Evolutionary conservation across 2,329 filamentous ascomycete genomes (phyloP), one percentile per base, ranked within the genome.

Genomic region (Penicillium sp.): DNA sequence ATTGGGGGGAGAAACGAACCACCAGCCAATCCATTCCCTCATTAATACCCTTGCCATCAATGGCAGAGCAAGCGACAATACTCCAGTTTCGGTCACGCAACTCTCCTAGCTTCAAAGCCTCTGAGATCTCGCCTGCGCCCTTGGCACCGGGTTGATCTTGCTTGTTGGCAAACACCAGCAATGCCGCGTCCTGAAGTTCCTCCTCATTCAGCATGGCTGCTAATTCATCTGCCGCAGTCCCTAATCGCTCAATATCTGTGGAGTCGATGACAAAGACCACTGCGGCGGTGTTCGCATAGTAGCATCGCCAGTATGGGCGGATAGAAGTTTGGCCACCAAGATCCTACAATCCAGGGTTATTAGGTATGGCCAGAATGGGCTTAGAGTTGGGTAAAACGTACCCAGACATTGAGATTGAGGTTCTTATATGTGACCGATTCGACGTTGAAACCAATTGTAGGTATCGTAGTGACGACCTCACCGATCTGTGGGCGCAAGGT

Each of bases 1-100:
- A 61, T 43, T 29, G 37, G 42, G 26, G n/a, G 45, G 42, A 16
- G 37, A 47, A 53, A 81, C 81, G 77, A 77, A 93, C 90, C 81
- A 95, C 92, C 72, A 99, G 81, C 94, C 94, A 99, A 76, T 99
- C 94, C 94, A 99, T 99, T 58, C 94, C 94, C 77, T 99, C 94
- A 61, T 88, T 90, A 43, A 99, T 90, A 73, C 94, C 94, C 69
- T 89, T 89, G 42, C 94, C 94, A 72, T 97, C 94, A 55, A 99
- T 93, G 14, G 94, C 94, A 64, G 90, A 96, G 76, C 94, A 99
- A 22, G 92, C 93, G 73, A 99, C 92, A 72, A 99, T 99, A 76
- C 92, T 97, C 94, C 94, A 99, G 81, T 97, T 99, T 69, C 94
- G 85, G 75, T 99, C 94, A 68, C 93, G 88, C 72, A 99, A 79